phyloP scores from a whole-genome alignment of 805 yeast species.

The Lipomyces orientalis region DNA sequence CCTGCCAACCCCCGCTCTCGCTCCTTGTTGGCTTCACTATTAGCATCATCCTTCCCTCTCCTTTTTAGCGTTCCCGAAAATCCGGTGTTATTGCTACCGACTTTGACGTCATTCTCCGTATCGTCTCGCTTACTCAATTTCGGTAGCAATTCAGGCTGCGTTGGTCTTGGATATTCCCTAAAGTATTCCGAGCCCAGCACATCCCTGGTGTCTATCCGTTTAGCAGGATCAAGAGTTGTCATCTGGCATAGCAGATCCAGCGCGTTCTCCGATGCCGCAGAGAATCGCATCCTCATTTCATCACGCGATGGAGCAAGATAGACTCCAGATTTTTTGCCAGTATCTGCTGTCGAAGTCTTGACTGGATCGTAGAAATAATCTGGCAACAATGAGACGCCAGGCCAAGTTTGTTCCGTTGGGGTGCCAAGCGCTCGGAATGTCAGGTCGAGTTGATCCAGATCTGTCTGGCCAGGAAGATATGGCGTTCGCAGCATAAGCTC shows the following conservation, averaged over 20 bases:
- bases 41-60: constrained; percentile 5
- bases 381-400: constrained; percentile 81
- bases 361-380: constrained; percentile 75
- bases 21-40: constrained; percentile 1
- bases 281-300: constrained; percentile 74
- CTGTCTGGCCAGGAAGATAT: constrained; percentile 90
- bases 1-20: constrained; percentile 18
- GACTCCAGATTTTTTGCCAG: constrained; percentile 27
- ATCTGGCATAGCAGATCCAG: constrained; percentile 68
- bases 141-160: constrained; percentile 30
- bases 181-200: constrained; percentile 89
- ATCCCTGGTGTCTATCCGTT: constrained; percentile 89
- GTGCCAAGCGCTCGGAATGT: constrained; percentile 96
- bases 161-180: constrained; percentile 29
- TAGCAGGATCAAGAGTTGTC: constrained; percentile 77
- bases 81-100: constrained; percentile 19
- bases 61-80: constrained; percentile 3
- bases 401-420: constrained; percentile 92
- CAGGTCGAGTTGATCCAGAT: constrained; percentile 86
- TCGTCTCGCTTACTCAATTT: constrained; percentile 16
- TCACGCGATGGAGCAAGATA: constrained; percentile 68
- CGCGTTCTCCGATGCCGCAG: constrained; percentile 75
- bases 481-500: constrained; percentile 95
- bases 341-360: constrained; percentile 18
- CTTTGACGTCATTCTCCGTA: constrained; percentile 1